Evolutionary conservation across 2,329 filamentous ascomycete species (phyloP).

Genomic region (Fonsecaea erecta): DNA sequence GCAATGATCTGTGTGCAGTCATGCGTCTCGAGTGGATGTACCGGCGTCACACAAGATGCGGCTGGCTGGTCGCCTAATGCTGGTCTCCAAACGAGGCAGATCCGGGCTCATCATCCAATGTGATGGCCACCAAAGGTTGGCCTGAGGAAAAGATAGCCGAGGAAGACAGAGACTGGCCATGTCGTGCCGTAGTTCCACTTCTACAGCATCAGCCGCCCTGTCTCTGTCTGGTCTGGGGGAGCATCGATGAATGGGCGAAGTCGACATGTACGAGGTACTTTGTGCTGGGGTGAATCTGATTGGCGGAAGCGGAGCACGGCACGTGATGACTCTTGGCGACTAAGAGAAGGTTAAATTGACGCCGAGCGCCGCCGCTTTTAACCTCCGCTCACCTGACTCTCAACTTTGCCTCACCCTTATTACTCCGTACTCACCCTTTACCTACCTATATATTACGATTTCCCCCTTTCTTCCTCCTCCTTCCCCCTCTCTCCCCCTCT

Average conservation of each 20-base stretch:
- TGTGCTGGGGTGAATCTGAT: not conserved
- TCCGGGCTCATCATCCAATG: not conserved
- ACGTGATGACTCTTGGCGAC: not conserved
- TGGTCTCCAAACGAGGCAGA: not conserved
- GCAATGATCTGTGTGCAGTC: not conserved
- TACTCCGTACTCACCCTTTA: too few relatives aligned
- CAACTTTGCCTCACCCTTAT: too few relatives aligned
- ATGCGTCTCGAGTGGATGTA: too few relatives aligned
- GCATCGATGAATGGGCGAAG: too few relatives aligned
- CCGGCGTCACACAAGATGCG: not conserved
- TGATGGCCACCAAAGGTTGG: not conserved
- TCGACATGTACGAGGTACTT: not conserved
- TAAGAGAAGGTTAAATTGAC: too few relatives aligned
- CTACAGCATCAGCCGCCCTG: too few relatives aligned
- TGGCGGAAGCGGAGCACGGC: constrained; percentile 1
- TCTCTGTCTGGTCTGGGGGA: too few relatives aligned
- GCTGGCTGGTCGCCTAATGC: not conserved
- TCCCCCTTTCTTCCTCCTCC: too few relatives aligned
- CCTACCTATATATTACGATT: too few relatives aligned
- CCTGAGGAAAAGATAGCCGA: not conserved
- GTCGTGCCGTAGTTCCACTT: not conserved
- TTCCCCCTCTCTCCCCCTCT: too few relatives aligned
- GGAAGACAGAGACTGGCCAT: not conserved
- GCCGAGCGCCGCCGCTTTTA: too few relatives aligned
- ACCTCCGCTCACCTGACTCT: too few relatives aligned